These are phyloP conservation scores for Melanopsichium pennsylvanicum DNA, from an alignment of 1,284 basidiomycete genomes.

Conservation along the genomic window DNA sequence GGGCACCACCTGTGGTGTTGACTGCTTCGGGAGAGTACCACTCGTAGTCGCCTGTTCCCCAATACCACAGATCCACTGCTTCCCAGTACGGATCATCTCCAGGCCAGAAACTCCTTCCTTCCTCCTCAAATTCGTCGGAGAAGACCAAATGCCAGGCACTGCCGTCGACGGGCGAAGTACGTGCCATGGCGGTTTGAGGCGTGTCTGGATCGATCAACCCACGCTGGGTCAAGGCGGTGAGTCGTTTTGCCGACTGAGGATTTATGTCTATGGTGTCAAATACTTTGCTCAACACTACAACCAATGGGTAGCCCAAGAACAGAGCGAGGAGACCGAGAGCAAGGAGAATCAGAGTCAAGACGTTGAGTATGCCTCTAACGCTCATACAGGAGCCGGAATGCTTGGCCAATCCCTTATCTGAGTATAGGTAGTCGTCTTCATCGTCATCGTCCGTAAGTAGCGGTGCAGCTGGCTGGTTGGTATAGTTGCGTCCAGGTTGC, in stretches of 20 bases:
- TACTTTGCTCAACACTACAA: constrained; percentile 44
- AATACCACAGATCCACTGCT: constrained; percentile 70
- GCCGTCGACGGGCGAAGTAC: constrained; percentile 27
- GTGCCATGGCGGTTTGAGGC: constrained; percentile 18
- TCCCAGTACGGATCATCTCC: constrained; percentile 65
- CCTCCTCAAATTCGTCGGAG: constrained; percentile 77
- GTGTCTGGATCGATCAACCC: constrained; percentile 59
- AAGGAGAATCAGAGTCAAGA: constrained; percentile 55
- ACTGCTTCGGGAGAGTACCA: constrained; percentile 66
- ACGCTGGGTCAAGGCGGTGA: constrained; percentile 31
- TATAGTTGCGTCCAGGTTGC: constrained; percentile 3
- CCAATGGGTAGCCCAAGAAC: constrained; percentile 62
- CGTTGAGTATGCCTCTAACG: constrained; percentile 56
- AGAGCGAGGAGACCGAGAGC: constrained; percentile 51
- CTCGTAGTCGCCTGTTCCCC: constrained; percentile 63
- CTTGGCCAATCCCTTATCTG: constrained; percentile 24
- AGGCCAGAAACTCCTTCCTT: constrained; percentile 72
- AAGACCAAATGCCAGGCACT: constrained; percentile 70
- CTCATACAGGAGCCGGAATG: constrained; percentile 32
- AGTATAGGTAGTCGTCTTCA: constrained; percentile 42
- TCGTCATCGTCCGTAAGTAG: constrained; percentile 34
- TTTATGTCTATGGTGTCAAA: constrained; percentile 39
- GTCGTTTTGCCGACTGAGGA: constrained; percentile 13
- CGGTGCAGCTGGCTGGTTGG: constrained; percentile 10
- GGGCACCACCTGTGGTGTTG: constrained; percentile 51